Conservation (phyloP, 2,329 filamentous ascomycete genomes). For the Diaporthe sp. region DNA sequence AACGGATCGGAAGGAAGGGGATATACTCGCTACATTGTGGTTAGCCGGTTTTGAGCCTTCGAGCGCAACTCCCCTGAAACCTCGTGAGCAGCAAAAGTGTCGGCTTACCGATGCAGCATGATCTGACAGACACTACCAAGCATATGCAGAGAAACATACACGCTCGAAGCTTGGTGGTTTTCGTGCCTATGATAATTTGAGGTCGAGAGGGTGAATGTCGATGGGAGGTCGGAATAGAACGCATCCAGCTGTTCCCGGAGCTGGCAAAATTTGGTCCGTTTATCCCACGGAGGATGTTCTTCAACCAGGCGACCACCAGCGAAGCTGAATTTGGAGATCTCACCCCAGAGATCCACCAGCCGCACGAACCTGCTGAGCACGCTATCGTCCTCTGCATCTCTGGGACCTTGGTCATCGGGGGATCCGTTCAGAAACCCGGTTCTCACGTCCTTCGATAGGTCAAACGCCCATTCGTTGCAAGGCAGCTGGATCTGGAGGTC, state of each 20-base stretch:
- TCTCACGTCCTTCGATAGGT: constrained; percentile 67
- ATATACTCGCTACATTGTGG: constrained; percentile 62
- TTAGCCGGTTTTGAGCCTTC: neutral
- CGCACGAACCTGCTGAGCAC: constrained; percentile 64
- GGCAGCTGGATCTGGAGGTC: constrained; percentile 75
- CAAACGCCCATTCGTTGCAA: constrained; percentile 73
- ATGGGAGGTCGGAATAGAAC: constrained; percentile 65
- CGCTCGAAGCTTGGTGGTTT: constrained; percentile 69
- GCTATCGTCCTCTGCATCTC: constrained; percentile 53
- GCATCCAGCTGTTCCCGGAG: constrained; percentile 61
- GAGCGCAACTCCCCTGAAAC: neutral
- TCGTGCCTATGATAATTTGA: constrained; percentile 75
- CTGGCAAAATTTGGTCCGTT: constrained; percentile 62
- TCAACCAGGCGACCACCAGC: constrained; percentile 62
- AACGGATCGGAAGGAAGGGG: constrained; percentile 72
- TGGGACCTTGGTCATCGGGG: constrained; percentile 36
- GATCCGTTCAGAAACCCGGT: constrained; percentile 57
- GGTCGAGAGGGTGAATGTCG: constrained; percentile 65
- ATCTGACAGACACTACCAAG: constrained; percentile 73
- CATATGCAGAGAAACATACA: constrained; percentile 75
- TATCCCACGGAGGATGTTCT: constrained; percentile 67
- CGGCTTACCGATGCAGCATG: constrained; percentile 65
- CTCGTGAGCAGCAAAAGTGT: neutral
- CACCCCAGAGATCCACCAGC: constrained; percentile 69
- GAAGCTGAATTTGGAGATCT: constrained; percentile 67